Base-by-base conservation (phyloP, 106 monocot genomes). In the Dendrobium huoshanense region DNA sequence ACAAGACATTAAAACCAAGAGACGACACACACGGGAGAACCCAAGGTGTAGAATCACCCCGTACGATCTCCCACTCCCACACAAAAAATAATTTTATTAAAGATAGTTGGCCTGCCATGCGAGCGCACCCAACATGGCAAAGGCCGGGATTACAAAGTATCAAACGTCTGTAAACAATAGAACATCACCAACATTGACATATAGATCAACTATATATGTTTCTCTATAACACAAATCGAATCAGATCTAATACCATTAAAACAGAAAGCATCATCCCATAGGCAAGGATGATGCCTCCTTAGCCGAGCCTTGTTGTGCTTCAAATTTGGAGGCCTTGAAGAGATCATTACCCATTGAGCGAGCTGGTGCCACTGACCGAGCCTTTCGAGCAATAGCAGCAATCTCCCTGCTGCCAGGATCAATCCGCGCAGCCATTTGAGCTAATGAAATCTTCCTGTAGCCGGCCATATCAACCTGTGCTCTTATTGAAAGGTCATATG, bases 81-180 rank as follows among this genome's bases (percentile, higher is more conserved):
- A 79, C 77, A 67, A 56, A 9, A 3, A 51, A 17, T 2, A 55
- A 15, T 83, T 86, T 79, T 79, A 75, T 82, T 86, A 80, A 16
- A 75, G 9, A 2, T n/a, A 18, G 22, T 56, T 80, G 83, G 75
- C 86, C 86, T 80, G 86, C 86, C 86, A 86, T 80, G 86, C 86
- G 86, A 86, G 86, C 86, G 82, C 86, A 86, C 86, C 86, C 86
- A 80, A 83, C 86, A 86, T 80, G 86, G 86, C 86, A 86, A 86
- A 83, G 86, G 86, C 55, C 86, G 77, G 0, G 19, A 61, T 24
- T 27, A 70, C 70, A 70, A 37, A 13, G 3, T 37, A 10, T 31
- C 33, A 70, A 2, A 37, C 33, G 40, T 61, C 61, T 61, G 61
- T 22, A 22, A 70, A 31, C 70, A 37, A 40, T 16, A 70, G 33